Conservation (phyloP, 2,329 filamentous ascomycete genomes). For the Pseudodiploospora longispora region DNA sequence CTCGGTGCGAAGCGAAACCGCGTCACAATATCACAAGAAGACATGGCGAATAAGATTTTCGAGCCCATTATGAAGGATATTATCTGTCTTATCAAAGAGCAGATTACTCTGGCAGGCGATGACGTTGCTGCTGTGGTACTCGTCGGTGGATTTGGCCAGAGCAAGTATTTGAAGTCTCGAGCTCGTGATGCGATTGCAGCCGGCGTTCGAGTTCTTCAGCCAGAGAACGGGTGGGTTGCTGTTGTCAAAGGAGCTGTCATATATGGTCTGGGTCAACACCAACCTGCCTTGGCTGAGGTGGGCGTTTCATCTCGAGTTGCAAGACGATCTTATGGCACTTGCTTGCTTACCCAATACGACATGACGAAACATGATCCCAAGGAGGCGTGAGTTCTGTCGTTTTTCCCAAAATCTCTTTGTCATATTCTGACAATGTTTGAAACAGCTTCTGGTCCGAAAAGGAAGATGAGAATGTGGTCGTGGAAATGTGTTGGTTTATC, state of each 20-base stretch:
- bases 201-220: slow-evolving; percentile 36
- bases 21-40: slow-evolving; percentile 37
- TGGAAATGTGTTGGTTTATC: slow-evolving; percentile 33
- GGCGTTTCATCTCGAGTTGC: slow-evolving; percentile 28
- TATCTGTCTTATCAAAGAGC: slow-evolving; percentile 33
- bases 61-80: slow-evolving; percentile 34
- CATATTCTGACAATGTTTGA: slow-evolving; percentile 9
- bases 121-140: slow-evolving; percentile 34
- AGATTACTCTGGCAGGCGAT: slow-evolving; percentile 27
- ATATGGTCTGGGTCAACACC: slow-evolving; percentile 25
- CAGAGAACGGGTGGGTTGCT: slow-evolving; percentile 40
- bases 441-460: slow-evolving; percentile 30
- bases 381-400: slow-evolving; percentile 23
- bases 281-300: slow-evolving; percentile 19
- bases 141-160: slow-evolving; percentile 42
- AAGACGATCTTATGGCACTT: slow-evolving; percentile 29
- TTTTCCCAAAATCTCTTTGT: no score
- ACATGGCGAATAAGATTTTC: slow-evolving; percentile 53
- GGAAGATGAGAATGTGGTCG: slow-evolving; percentile 26
- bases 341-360: slow-evolving; percentile 26
- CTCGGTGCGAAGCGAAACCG: slow-evolving; percentile 24
- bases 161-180: slow-evolving; percentile 34
- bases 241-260: slow-evolving; percentile 45
- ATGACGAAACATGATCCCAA: slow-evolving; percentile 26
- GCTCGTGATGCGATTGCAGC: slow-evolving; percentile 27